These are phyloP conservation scores for Peronosclerospora sorghi DNA, from an alignment of 352 stramenopile species.

Conservation along the genomic window DNA sequence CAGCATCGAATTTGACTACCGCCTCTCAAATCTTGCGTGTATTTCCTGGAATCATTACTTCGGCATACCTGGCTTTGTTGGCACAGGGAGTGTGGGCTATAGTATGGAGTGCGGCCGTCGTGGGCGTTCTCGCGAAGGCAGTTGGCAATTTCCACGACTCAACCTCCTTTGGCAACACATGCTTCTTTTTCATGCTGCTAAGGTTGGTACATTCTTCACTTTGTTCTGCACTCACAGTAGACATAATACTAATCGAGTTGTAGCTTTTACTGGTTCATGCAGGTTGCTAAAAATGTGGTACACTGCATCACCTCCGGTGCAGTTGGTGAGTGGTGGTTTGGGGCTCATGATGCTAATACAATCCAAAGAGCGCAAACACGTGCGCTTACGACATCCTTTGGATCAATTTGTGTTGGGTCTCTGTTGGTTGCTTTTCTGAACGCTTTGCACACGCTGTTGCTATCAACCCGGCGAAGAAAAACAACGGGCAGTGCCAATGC, in stretches of 20 bases:
- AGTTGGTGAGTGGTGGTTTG: conserved; percentile 82
- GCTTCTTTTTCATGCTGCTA: conserved; percentile 79
- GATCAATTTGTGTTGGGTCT: conserved; percentile 78
- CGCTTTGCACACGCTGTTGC: conserved; percentile 52
- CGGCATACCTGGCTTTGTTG: conserved; percentile 51
- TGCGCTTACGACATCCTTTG: conserved; percentile 61
- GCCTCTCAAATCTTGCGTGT: conserved; percentile 61
- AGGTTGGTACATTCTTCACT: conserved; percentile 28
- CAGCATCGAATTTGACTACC: conserved; percentile 61
- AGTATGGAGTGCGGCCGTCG: conserved; percentile 63
- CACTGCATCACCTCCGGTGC: conserved; percentile 72
- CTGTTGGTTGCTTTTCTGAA: conserved; percentile 63
- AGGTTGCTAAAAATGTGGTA: conserved; percentile 79
- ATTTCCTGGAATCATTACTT: conserved; percentile 60
- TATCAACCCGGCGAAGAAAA: conserved; percentile 60
- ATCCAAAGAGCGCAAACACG: conserved; percentile 56
- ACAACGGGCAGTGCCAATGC: conserved; percentile 51
- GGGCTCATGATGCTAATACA: conserved; percentile 55
- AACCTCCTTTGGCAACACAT: conserved; percentile 53
- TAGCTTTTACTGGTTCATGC: conserved; percentile 79
- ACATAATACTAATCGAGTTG: background rate
- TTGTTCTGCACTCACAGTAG: no score
- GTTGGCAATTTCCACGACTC: conserved; percentile 38
- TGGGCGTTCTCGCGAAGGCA: conserved; percentile 59
- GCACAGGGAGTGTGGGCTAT: conserved; percentile 61